Base-by-base conservation (phyloP, 2,329 filamentous ascomycete species). In the Knufia fluminis region DNA sequence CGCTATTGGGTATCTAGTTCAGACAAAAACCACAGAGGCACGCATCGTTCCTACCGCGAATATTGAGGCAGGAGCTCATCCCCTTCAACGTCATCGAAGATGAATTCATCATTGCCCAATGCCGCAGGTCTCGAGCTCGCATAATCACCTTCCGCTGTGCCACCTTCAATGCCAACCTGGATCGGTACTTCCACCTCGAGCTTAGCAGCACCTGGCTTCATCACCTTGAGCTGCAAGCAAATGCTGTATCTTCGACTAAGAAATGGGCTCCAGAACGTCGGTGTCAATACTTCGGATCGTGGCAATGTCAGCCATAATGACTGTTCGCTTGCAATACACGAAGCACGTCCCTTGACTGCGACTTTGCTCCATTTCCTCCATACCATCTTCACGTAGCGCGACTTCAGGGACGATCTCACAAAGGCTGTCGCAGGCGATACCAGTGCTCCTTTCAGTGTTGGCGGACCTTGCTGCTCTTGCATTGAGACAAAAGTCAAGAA, bases 401-500 rank as follows among this genome's bases (percentile, higher is more conserved):
- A 23, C 3, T 46, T 14, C 31, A 46, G 22, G 2, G 43, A 35
- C 3, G 28, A 35, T 24, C 31, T 35, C 16, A 36, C 43, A 22
- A 36, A 23, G 6, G 28, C 43, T 46, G 43, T 46, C 20, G 32
- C 43, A 14, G 43, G 32, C 22, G 43, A 46, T 22, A 10, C 28
- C 4, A 36, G 9, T 36, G 43, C 43, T 46, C 36, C 22, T 20
- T 38, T 35, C 4, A 46, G 9, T 38, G 43, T 36, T 7, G 43
- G 43, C 8, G 49, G 96, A 85, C 90, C 97, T 96, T 17, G 86
- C 85, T 49, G 92, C 88, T 53, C 88, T 85, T 2, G 88, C 84
- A 55, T 83, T 82, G 54, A 86, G 71, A 12, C 92, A 82, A 56
- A 90, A 86, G 66, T 98, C 92, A 63, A 95, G 98, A 3, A 96